Base-by-base conservation (phyloP, 352 stramenopile genomes). In the Peronospora belbahrii region DNA sequence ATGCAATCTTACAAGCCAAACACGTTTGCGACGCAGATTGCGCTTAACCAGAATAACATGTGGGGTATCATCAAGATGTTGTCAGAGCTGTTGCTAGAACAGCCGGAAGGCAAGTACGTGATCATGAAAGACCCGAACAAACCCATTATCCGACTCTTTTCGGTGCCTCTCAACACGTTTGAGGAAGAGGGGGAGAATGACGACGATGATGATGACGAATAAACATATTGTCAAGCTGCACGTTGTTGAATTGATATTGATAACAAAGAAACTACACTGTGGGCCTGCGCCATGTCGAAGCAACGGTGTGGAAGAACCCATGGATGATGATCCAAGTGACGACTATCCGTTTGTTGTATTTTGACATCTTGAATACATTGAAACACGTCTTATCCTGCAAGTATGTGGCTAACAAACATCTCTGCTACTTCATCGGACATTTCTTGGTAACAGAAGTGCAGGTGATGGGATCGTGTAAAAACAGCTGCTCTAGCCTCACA, bases 101-200 rank as follows among this genome's bases (percentile, higher is more conserved):
- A 98, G 62, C 75, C 89, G 4, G 91, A 98, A 58, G 96, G 95
- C 42, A 98, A 99, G 76, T 99, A 98, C 72, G 92, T 99, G 35
- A 83, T 99, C 54, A 93, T 98, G 81, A 95, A 96, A 60, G 95
- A 99, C 75, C 95, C 95, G 9, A 98, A 98, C 78, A 98, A 98
- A 71, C 83, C 94, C 10, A 77, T 98, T 52, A 67, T 99, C 34
- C 85, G 89, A 39, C 80, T 99, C 44, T 99, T 98, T 77, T 82
- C 81, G 38, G 96, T 99, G 36, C 95, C 95, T 30, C 51, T 82
- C 38, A 72, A 95, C 59, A 97, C 94, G 2, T 98, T 98, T 62
- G 95, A 99, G 59, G 89, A 97, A 44, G 84, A 87, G 9, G 84
- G 91, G 20, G 60, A 91, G 74, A 51, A 79, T 53, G 52, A 83